phyloP scores from a whole-genome alignment of 768 basidiomycete species.

The Candolleomyces efflorescens region DNA sequence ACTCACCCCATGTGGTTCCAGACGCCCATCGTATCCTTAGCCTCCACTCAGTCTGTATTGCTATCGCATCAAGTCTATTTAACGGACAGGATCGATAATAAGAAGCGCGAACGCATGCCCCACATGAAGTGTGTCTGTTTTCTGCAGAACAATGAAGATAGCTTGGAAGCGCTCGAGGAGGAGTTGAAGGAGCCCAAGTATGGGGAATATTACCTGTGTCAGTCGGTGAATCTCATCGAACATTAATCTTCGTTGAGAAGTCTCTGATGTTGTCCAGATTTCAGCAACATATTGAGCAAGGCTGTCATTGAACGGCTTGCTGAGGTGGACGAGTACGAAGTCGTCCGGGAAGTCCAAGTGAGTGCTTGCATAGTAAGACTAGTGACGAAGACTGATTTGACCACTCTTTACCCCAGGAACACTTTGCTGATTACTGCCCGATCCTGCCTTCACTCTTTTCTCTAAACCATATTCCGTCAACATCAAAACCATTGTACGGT shows the following conservation, averaged over 20 bases:
- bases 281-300: conserved; percentile 92
- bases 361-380: conserved; percentile 11
- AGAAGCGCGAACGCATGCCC: conserved; percentile 82
- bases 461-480: conserved; percentile 68
- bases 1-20: conserved; percentile 22
- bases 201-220: conserved; percentile 98
- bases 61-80: conserved; percentile 96
- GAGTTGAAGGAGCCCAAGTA: conserved; percentile 92
- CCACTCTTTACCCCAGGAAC: conserved; percentile 57
- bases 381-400: neutral
- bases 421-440: conserved; percentile 95
- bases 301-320: conserved; percentile 88
- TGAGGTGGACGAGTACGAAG: conserved; percentile 92
- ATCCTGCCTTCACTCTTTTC: conserved; percentile 85
- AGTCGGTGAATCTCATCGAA: conserved; percentile 66
- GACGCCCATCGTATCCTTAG: conserved; percentile 95
- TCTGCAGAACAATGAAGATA: conserved; percentile 76
- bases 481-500: conserved; percentile 65
- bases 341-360: conserved; percentile 96
- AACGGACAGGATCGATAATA: conserved; percentile 97
- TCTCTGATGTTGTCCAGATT: conserved; percentile 52
- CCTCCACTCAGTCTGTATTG: conserved; percentile 89
- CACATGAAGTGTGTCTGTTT: conserved; percentile 99
- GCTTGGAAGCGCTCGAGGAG: conserved; percentile 74
- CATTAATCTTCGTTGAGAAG: conserved; percentile 14